Conservation (phyloP, 495 filamentous ascomycete genomes). For the Extremus antarcticus region DNA sequence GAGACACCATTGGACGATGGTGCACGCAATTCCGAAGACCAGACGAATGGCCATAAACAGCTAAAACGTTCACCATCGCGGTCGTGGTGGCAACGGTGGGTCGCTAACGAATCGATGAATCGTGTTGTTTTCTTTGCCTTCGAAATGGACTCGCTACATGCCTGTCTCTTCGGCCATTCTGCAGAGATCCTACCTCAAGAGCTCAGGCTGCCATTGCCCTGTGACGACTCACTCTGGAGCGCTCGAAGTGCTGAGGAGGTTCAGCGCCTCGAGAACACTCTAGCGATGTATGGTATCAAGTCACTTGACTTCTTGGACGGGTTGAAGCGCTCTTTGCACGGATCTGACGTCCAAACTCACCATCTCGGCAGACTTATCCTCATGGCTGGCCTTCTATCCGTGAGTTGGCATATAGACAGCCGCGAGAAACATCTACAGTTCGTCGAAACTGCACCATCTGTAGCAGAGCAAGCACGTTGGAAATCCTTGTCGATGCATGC, state of each 20-base stretch:
- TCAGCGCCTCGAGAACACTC: not conserved
- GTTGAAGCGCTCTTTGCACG: constrained; percentile 5
- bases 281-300: constrained; percentile 7
- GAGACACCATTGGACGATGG: constrained; percentile 2
- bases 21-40: not conserved
- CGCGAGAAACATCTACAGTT: constrained; percentile 9
- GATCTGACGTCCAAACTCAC: constrained; percentile 3
- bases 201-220: constrained; percentile 1
- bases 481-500: not conserved
- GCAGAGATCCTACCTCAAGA: not conserved
- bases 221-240: constrained; percentile 6
- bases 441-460: not conserved
- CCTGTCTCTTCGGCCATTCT: constrained; percentile 1
- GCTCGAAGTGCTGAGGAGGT: constrained; percentile 3
- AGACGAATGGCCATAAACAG: not conserved
- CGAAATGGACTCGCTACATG: constrained; percentile 7
- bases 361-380: constrained; percentile 3
- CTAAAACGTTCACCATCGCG: not conserved
- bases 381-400: constrained; percentile 1
- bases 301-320: constrained; percentile 4
- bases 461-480: constrained; percentile 4
- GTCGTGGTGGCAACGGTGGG: constrained; percentile 10
- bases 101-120: constrained; percentile 7
- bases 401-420: constrained; percentile 7
- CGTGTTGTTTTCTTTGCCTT: constrained; percentile 7